phyloP scores from a whole-genome alignment of 164 flowering plant genomes.

The Tinospora cordifolia region DNA sequence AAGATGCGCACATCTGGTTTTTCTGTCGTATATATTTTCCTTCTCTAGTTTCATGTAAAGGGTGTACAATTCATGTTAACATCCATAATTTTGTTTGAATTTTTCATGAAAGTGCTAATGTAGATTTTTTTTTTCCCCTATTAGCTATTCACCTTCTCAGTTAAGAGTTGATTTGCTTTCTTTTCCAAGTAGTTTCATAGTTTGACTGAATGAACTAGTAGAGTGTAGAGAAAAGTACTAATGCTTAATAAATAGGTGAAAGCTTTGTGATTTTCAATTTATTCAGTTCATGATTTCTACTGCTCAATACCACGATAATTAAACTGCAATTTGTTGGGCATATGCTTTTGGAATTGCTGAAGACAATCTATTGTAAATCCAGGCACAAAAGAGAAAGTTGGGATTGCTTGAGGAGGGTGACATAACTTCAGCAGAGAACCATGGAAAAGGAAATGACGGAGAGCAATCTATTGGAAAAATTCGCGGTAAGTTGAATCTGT shows the following conservation, averaged over 20 bases:
- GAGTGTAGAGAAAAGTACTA: not conserved
- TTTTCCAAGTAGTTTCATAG: no score
- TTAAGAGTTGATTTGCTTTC: no score
- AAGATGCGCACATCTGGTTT: no score
- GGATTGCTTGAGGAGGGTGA: slow-evolving; percentile 58
- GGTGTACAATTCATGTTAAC: no score
- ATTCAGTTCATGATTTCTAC: not conserved
- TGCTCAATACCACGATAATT: not conserved
- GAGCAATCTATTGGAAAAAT: slow-evolving; percentile 22
- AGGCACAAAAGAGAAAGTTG: slow-evolving; percentile 83
- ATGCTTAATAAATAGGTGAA: not conserved
- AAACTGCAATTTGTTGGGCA: no score
- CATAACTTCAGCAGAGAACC: slow-evolving; percentile 17
- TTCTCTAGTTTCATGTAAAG: no score
- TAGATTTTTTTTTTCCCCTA: no score
- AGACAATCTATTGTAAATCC: slow-evolving; percentile 6
- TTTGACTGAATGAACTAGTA: not conserved
- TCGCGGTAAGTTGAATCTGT: slow-evolving; percentile 31
- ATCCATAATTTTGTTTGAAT: no score
- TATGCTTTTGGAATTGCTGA: not conserved
- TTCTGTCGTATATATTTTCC: no score
- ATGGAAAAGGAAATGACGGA: slow-evolving; percentile 21
- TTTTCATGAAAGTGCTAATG: no score
- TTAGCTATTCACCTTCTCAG: no score
- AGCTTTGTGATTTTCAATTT: no score